Evolutionary conservation across 352 stramenopile genomes (phyloP), one percentile per base, ranked within the genome.

Genomic region (Pythium utonaiense): DNA sequence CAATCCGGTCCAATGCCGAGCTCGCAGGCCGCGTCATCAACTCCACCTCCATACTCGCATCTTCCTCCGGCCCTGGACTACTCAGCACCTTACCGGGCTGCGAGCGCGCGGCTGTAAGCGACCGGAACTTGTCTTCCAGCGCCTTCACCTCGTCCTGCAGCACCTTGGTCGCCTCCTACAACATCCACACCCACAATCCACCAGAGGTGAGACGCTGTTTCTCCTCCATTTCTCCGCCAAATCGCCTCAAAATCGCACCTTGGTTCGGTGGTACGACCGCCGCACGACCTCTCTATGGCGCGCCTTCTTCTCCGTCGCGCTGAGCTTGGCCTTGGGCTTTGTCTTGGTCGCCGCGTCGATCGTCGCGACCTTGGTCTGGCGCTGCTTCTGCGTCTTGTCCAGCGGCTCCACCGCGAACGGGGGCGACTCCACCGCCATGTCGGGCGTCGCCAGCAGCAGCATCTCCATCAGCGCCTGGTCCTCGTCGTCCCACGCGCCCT

Each of bases 221-320:
- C 22, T 47, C 34, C 12, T n/a, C 17, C 34, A 63, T 55, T n/a
- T 22, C 12, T 12, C 31, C 19, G 49, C 40, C 14, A 33, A 21
- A 17, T 49, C 12, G 53, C 24, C 0, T 21, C 17, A 24, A 45
- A 45, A 45, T 14, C 40, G 7, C 44, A 87, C 80, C 68, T 91
- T 91, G 56, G 82, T 91, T 44, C 81, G 75, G 31, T 91, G 78
- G 52, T 91, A 91, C 7, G 81, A 84, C n/a, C 81, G 81, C 22
- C 78, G 74, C 2, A 91, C 81, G 42, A 91, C 81, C 57, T 91
- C 81, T 28, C 81, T 73, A 48, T 91, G 81, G 57, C 79, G 69
- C 33, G 62, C 77, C 21, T 79, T 77, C 6, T 80, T 78, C 59
- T 91, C 78, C 7, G 72, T 67, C 2, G 77, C 54, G 36, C 74